phyloP scores from a whole-genome alignment of 1,284 basidiomycete species.

The Puccinia hordei region DNA sequence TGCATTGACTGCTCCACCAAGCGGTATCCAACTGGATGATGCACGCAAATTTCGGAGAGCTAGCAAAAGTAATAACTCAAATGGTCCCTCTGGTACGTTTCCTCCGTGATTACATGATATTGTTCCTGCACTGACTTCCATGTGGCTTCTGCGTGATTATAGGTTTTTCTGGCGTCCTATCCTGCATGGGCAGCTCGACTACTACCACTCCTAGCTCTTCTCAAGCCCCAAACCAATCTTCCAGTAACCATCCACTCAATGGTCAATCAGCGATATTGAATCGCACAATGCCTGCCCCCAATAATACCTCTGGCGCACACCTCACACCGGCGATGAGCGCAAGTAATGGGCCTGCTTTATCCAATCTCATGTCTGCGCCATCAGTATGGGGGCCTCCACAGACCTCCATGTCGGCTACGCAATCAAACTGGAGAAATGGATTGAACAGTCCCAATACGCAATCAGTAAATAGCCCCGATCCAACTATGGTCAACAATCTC shows the following conservation, averaged over 20 bases:
- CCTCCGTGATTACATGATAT: not conserved
- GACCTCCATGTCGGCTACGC: slow-evolving; percentile 56
- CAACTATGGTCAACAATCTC: slow-evolving; percentile 30
- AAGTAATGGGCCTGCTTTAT: slow-evolving; percentile 15
- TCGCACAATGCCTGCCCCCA: slow-evolving; percentile 15
- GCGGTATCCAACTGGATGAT: slow-evolving; percentile 47
- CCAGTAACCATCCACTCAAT: not conserved
- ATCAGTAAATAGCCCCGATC: slow-evolving; percentile 12
- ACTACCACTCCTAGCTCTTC: not conserved
- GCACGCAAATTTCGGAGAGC: slow-evolving; percentile 42
- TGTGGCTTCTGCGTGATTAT: not conserved
- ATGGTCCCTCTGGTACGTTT: slow-evolving; percentile 23
- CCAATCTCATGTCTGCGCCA: slow-evolving; percentile 52
- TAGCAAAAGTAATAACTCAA: slow-evolving; percentile 30
- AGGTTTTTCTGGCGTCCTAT: slow-evolving; percentile 42
- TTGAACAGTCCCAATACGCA: slow-evolving; percentile 51
- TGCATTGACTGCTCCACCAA: slow-evolving; percentile 3
- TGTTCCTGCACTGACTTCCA: not conserved
- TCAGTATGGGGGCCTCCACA: slow-evolving; percentile 54
- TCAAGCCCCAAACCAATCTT: not conserved
- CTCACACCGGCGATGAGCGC: slow-evolving; percentile 5
- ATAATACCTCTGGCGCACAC: not conserved
- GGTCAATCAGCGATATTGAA: slow-evolving; percentile 2
- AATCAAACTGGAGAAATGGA: slow-evolving; percentile 57
- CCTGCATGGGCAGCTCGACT: slow-evolving; percentile 23